Conservation (phyloP, 495 filamentous ascomycete species). For the Lepraria neglecta region DNA sequence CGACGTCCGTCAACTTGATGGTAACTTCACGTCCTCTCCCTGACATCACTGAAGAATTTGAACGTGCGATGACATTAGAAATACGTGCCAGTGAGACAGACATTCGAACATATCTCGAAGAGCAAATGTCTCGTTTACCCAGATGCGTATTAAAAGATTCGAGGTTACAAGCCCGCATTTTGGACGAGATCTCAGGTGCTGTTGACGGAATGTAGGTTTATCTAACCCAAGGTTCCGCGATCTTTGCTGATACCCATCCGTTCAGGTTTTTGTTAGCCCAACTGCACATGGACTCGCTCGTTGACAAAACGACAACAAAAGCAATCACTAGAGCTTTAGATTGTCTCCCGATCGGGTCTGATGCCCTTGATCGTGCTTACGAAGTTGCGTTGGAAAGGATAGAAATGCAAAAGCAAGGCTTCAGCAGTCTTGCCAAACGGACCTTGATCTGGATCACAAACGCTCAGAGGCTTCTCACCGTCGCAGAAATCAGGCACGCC, state of each 20-base stretch:
- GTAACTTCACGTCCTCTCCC: conserved; percentile 26
- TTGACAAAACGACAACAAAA: conserved; percentile 29
- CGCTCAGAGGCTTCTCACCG: conserved; percentile 18
- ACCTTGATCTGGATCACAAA: conserved; percentile 23
- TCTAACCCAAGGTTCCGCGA: background rate
- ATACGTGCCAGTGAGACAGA: conserved; percentile 38
- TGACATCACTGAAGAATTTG: conserved; percentile 32
- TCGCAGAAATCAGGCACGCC: conserved; percentile 31
- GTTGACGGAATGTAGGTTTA: conserved; percentile 6
- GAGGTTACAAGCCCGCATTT: background rate
- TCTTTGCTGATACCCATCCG: background rate
- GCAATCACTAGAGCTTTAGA: conserved; percentile 31
- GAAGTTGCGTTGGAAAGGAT: conserved; percentile 29
- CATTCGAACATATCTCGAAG: conserved; percentile 30
- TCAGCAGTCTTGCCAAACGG: conserved; percentile 10
- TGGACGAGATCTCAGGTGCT: background rate
- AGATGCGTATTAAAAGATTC: background rate
- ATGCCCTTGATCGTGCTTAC: conserved; percentile 28
- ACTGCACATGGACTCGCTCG: conserved; percentile 41
- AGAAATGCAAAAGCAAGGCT: conserved; percentile 19
- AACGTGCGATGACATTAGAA: conserved; percentile 26
- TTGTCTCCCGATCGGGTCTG: conserved; percentile 21
- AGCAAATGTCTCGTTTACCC: conserved; percentile 8
- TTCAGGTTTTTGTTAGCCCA: conserved; percentile 46
- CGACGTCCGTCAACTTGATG: background rate